A percentile compares a stretch with the other conserved stretches of the same genome.
phyloP scores from a whole-genome alignment of 495 filamentous ascomycete genomes.

The Penicillium canariense region DNA sequence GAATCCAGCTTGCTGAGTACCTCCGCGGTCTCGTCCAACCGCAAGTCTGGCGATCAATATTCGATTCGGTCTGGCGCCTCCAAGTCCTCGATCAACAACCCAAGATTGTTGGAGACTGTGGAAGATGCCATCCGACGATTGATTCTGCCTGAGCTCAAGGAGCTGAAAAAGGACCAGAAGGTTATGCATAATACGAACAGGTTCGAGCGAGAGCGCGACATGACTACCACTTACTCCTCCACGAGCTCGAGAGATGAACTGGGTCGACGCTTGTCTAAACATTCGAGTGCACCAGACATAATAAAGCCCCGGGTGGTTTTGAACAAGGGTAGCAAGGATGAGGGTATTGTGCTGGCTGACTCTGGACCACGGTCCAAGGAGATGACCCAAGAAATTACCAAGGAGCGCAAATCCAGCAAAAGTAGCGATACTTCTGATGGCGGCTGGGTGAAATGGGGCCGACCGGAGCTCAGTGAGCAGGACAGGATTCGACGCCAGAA shows the following conservation, averaged over 20 bases:
- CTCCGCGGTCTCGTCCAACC: constrained; percentile 67
- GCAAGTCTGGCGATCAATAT: constrained; percentile 69
- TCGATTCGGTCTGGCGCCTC: constrained; percentile 75
- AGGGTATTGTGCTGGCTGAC: constrained; percentile 57
- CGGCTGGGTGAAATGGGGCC: constrained; percentile 45
- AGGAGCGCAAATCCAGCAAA: constrained; percentile 43
- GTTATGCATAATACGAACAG: constrained; percentile 57
- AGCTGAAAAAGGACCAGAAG: constrained; percentile 85
- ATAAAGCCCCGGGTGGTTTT: constrained; percentile 63
- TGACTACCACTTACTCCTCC: constrained; percentile 59
- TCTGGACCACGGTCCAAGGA: constrained; percentile 40
- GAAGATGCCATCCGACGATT: constrained; percentile 92
- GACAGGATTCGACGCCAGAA: constrained; percentile 54
- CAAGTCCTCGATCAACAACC: constrained; percentile 89
- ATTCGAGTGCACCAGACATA: constrained; percentile 68
- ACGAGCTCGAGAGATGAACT: constrained; percentile 61
- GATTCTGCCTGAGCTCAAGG: constrained; percentile 88
- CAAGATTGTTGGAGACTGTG: constrained; percentile 89
- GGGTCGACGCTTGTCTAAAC: constrained; percentile 61
- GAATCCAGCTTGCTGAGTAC: constrained; percentile 73
- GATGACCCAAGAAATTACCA: constrained; percentile 14
- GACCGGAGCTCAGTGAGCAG: constrained; percentile 50
- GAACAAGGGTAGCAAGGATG: constrained; percentile 58
- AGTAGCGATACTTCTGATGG: constrained; percentile 48
- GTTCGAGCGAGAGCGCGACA: constrained; percentile 60